phyloP scores from a whole-genome alignment of 2,329 filamentous ascomycete genomes.

The Chrysoporthe puriensis region DNA sequence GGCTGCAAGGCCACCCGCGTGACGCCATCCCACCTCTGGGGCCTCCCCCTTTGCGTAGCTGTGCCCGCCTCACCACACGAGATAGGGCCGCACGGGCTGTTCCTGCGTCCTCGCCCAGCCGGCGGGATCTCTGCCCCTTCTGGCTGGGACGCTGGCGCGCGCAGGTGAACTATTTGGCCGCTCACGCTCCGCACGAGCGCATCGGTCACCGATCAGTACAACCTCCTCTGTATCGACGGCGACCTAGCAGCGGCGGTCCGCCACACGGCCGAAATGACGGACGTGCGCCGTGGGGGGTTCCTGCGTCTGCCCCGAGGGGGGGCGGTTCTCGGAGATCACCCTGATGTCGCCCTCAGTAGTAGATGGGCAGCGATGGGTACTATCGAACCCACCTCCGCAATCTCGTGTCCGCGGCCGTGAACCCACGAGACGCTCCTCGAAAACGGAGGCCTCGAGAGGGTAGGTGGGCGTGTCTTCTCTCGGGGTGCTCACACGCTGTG shows the following conservation, averaged over 20 bases:
- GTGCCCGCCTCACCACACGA: not conserved
- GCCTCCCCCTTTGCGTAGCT: not conserved
- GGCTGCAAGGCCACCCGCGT: not conserved
- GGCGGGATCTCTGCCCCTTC: not conserved
- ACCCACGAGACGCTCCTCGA: not conserved
- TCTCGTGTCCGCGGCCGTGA: not conserved
- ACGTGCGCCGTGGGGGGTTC: slow-evolving; percentile 1
- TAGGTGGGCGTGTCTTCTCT: not conserved
- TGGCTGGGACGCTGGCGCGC: not conserved
- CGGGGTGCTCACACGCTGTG: not conserved
- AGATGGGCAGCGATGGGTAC: no score
- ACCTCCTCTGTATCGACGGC: not conserved
- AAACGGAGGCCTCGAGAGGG: not conserved
- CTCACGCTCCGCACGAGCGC: not conserved
- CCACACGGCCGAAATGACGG: slow-evolving; percentile 11
- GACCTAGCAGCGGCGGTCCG: not conserved
- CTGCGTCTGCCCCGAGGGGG: no score
- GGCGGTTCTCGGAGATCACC: not conserved
- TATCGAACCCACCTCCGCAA: not conserved
- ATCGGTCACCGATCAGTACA: not conserved
- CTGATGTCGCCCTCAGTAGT: no score
- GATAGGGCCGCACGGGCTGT: not conserved
- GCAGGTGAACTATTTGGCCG: not conserved
- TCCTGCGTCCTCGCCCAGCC: not conserved
- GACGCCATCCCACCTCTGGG: not conserved